Percentiles rank a stretch among this genome's conserved stretches.
phyloP scores from a whole-genome alignment of 2,329 filamentous ascomycete genomes.

The Septoria linicola region DNA sequence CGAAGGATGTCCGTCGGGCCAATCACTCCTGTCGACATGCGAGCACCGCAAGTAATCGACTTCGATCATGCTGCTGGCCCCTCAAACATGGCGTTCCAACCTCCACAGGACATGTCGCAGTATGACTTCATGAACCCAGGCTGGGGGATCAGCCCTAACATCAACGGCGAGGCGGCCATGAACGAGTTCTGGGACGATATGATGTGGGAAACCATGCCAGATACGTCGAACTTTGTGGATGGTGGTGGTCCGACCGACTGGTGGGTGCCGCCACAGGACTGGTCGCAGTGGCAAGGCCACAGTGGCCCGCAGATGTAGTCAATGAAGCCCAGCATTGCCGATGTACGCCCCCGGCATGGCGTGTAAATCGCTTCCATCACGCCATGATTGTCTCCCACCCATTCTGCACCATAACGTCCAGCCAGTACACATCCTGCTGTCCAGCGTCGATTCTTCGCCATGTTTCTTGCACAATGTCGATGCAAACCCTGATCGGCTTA shows the following conservation, averaged over 20 bases:
- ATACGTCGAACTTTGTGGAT: conserved; percentile 15
- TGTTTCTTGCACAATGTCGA: conserved; percentile 53
- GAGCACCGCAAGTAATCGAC: neutral
- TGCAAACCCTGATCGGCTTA: conserved; percentile 52
- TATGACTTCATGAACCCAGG: conserved; percentile 3
- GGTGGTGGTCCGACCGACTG: conserved; percentile 17
- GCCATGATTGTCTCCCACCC: conserved; percentile 59
- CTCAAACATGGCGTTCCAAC: neutral
- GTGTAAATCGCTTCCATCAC: conserved; percentile 30
- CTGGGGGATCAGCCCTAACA: conserved; percentile 13
- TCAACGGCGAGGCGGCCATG: conserved; percentile 19
- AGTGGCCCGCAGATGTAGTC: neutral
- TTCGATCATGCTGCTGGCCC: neutral
- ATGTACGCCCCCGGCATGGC: no score
- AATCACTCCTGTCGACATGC: neutral
- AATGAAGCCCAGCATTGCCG: no score
- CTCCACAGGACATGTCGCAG: conserved; percentile 2
- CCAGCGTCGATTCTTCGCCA: conserved; percentile 54
- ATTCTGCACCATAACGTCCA: conserved; percentile 59
- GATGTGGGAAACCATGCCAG: conserved; percentile 29
- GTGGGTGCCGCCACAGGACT: conserved; percentile 23
- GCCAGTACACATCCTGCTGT: conserved; percentile 52
- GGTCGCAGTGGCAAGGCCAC: conserved; percentile 22
- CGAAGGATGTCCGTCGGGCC: conserved; percentile 7
- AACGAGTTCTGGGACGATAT: conserved; percentile 29